These are phyloP conservation scores for Kodamaea sp. DNA, from an alignment of 1,139 yeast species.

Conservation along the genomic window DNA sequence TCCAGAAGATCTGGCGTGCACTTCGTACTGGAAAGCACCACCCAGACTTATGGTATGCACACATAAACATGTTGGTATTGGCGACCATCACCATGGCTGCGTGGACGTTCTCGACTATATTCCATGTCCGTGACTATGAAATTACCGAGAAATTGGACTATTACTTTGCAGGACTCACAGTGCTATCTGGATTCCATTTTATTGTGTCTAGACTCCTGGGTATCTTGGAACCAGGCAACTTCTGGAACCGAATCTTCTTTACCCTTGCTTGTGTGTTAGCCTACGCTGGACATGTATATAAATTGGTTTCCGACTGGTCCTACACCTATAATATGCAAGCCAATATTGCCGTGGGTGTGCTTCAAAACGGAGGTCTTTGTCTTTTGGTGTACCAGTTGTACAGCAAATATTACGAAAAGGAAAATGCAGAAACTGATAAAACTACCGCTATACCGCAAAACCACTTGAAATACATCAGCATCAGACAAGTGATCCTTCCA, in stretches of 20 bases:
- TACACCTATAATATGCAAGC: conserved; percentile 95
- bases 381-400: conserved; percentile 36
- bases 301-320: conserved; percentile 77
- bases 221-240: conserved; percentile 45
- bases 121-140: conserved; percentile 81
- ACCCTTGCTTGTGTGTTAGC: conserved; percentile 46
- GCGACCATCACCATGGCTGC: conserved; percentile 75
- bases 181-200: conserved; percentile 73
- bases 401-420: conserved; percentile 31
- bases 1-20: conserved; percentile 31
- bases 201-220: conserved; percentile 59
- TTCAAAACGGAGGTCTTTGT: conserved; percentile 59
- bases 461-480: conserved; percentile 24
- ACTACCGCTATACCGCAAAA: conserved; percentile 4
- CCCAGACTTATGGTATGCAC: conserved; percentile 14
- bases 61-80: conserved; percentile 41
- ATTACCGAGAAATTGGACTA: conserved; percentile 86
- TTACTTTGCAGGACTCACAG: conserved; percentile 90
- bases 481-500: conserved; percentile 26
- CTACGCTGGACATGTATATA: conserved; percentile 63
- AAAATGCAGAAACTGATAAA: conserved; percentile 11
- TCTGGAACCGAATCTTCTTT: conserved; percentile 30
- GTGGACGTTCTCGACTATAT: conserved; percentile 83
- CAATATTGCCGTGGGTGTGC: conserved; percentile 72
- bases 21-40: conserved; percentile 10